A percentile compares a stretch with the other conserved stretches of the same genome.
phyloP scores from a whole-genome alignment of 768 basidiomycete genomes.

The Trametes villosa region DNA sequence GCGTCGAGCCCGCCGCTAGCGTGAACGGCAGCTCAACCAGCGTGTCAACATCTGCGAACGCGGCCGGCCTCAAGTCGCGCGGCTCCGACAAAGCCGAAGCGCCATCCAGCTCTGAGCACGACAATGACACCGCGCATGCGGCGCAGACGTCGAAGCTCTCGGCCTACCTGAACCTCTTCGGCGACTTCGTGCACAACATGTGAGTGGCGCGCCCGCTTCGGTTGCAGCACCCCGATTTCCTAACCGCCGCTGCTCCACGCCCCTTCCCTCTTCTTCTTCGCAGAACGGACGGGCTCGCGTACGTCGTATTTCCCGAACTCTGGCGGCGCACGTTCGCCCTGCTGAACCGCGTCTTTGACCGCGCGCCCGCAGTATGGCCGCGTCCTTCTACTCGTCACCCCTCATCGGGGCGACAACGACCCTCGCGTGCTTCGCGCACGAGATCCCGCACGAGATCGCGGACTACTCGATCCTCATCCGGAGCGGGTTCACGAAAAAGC shows the following conservation, averaged over 20 bases:
- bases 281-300: conserved; percentile 93
- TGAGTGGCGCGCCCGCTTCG: conserved; percentile 36
- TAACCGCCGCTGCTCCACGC: conserved; percentile 2
- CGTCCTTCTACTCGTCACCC: conserved; percentile 96
- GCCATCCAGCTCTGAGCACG: conserved; percentile 24
- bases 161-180: conserved; percentile 91
- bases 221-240: conserved; percentile 2
- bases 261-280: conserved; percentile 6
- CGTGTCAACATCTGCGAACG: conserved; percentile 42
- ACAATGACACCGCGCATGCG: conserved; percentile 27
- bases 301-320: conserved; percentile 38
- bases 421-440: conserved; percentile 93
- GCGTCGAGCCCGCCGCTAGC: conserved; percentile 39
- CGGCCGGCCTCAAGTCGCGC: conserved; percentile 57
- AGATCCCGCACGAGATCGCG: conserved; percentile 97
- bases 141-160: conserved; percentile 80
- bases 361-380: conserved; percentile 70
- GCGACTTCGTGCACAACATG: conserved; percentile 96
- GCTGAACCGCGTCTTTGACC: neutral
- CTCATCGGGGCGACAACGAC: conserved; percentile 93
- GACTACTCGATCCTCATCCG: conserved; percentile 93
- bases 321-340: conserved; percentile 21
- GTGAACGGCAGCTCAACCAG: conserved; percentile 50
- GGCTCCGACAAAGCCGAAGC: conserved; percentile 32
- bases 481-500: conserved; percentile 87